Evolutionary conservation across 139 green algal species (phyloP).

Genomic region (Coccomyxa sp.): DNA sequence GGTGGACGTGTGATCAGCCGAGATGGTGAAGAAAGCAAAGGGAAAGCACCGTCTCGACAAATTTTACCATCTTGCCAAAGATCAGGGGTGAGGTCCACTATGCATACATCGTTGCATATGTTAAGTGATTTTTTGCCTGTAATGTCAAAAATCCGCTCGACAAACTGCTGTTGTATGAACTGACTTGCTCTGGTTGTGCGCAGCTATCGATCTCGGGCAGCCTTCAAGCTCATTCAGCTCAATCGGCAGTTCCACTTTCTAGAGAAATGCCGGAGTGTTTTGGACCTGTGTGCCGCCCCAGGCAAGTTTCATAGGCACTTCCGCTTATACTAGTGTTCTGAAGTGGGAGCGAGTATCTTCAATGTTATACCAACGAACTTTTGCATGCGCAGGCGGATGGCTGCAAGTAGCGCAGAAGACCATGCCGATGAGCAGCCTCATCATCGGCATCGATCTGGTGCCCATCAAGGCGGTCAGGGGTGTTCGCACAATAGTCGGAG

Average conservation of each 20-base stretch:
- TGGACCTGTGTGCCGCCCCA: conserved; percentile 98
- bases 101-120: not conserved
- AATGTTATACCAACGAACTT: no score
- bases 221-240: conserved; percentile 99
- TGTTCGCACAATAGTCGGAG: conserved; percentile 76
- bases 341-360: no score
- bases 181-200: not conserved
- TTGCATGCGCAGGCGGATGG: conserved; percentile 56
- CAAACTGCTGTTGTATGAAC: not conserved
- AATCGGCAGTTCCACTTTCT: conserved; percentile 97
- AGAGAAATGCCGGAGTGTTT: conserved; percentile 54
- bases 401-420: conserved; percentile 92
- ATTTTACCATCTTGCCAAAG: conserved; percentile 98
- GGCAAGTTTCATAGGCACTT: conserved; percentile 41
- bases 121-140: no score
- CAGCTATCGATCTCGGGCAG: conserved; percentile 94
- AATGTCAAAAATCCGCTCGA: no score
- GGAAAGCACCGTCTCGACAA: conserved; percentile 96
- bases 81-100: conserved; percentile 78
- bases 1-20: conserved; percentile 12
- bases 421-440: conserved; percentile 85
- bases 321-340: no score
- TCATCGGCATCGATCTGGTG: conserved; percentile 94
- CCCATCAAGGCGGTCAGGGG: conserved; percentile 91
- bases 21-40: conserved; percentile 54